Conservation (phyloP, 768 basidiomycete species). For the Lentinula guzmanii region DNA sequence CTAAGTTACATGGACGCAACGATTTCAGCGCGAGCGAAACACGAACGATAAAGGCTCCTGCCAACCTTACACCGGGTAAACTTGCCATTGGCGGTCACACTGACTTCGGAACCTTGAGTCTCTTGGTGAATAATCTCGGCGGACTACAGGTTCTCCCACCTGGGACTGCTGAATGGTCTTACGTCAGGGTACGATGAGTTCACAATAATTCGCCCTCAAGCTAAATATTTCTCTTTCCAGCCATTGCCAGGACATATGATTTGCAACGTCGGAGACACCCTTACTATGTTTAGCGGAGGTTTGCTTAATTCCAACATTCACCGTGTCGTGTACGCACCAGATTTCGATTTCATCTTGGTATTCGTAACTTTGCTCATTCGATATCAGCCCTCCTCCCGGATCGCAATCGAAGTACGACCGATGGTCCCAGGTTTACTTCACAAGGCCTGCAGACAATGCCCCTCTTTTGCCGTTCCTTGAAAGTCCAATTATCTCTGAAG, state of each 20-base stretch:
- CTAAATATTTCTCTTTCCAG: conserved; percentile 31
- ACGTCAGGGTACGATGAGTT: conserved; percentile 47
- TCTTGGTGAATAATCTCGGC: conserved; percentile 65
- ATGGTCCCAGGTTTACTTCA: conserved; percentile 69
- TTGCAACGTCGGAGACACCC: conserved; percentile 59
- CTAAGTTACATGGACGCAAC: conserved; percentile 24
- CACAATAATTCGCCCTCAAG: background rate
- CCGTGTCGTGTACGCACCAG: conserved; percentile 44
- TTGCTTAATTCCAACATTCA: conserved; percentile 61
- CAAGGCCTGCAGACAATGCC: conserved; percentile 49
- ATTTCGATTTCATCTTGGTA: background rate
- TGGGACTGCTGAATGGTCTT: conserved; percentile 58
- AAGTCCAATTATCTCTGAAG: conserved; percentile 44
- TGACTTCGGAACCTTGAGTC: conserved; percentile 67
- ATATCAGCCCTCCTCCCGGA: conserved; percentile 52
- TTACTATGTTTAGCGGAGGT: conserved; percentile 57
- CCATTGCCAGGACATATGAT: conserved; percentile 53
- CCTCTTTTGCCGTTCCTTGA: conserved; percentile 44
- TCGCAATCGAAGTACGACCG: conserved; percentile 45
- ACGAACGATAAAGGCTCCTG: conserved; percentile 34
- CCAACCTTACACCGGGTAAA: conserved; percentile 20
- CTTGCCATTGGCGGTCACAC: conserved; percentile 47
- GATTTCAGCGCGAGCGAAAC: conserved; percentile 37
- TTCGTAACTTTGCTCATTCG: conserved; percentile 5
- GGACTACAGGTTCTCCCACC: conserved; percentile 66